Evolutionary conservation across 2,329 filamentous ascomycete genomes (phyloP).

Genomic region (Botryosphaeria dothidea): DNA sequence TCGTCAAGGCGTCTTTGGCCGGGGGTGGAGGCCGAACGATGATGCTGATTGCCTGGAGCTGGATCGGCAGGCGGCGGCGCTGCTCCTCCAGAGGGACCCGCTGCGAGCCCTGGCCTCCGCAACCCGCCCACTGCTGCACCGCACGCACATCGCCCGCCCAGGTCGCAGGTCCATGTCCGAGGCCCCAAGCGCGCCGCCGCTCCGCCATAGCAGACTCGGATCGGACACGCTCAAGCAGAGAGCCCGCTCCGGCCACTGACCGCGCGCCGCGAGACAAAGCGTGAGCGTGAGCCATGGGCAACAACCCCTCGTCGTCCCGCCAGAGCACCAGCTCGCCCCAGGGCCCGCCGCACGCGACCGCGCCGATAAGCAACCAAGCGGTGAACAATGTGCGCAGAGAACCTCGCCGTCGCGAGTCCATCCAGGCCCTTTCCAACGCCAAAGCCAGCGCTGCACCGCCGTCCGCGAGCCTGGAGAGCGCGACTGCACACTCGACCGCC

Average conservation of each 20-base stretch:
- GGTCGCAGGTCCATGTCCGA: conserved; percentile 1
- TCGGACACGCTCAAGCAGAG: conserved; percentile 1
- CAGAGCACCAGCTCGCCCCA: conserved; percentile 23
- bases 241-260: background rate
- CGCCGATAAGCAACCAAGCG: conserved; percentile 23
- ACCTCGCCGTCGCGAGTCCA: conserved; percentile 40
- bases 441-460: conserved; percentile 41
- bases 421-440: conserved; percentile 39
- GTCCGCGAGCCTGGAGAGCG: conserved; percentile 39
- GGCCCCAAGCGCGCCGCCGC: background rate
- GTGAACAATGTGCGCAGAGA: conserved; percentile 29
- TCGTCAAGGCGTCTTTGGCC: conserved; percentile 2
- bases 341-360: conserved; percentile 23
- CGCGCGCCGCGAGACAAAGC: conserved; percentile 7
- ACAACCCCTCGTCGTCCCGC: conserved; percentile 37
- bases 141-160: conserved; percentile 4
- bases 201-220: conserved; percentile 6
- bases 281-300: conserved; percentile 31
- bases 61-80: conserved; percentile 8
- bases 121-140: conserved; percentile 13
- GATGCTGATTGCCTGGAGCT: conserved; percentile 17
- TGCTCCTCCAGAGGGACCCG: conserved; percentile 1
- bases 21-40: conserved; percentile 3
- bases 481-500: conserved; percentile 27
- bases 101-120: conserved; percentile 3